Evolutionary conservation across 352 stramenopile species (phyloP).

Genomic region (Pythium phragmiticola): DNA sequence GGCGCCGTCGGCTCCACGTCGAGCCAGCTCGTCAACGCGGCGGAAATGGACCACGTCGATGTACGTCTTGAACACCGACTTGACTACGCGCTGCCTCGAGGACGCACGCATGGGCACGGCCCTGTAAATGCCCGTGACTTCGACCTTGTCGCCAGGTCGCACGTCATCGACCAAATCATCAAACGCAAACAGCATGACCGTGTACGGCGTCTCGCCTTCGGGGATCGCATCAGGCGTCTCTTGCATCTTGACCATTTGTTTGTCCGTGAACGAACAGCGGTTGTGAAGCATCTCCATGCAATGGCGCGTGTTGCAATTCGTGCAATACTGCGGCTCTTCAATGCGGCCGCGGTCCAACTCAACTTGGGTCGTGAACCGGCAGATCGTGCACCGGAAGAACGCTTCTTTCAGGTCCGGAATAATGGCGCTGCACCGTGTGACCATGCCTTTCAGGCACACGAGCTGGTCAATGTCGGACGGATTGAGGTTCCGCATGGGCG

Average conservation of each 20-base stretch:
- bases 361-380: constrained; percentile 87
- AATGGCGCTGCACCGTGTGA: constrained; percentile 94
- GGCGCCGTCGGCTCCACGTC: constrained; percentile 28
- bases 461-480: constrained; percentile 97
- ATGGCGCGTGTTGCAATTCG: constrained; percentile 86
- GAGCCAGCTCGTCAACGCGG: constrained; percentile 79
- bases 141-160: constrained; percentile 94
- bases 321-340: constrained; percentile 92
- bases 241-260: constrained; percentile 98
- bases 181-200: constrained; percentile 97
- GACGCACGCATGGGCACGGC: constrained; percentile 94
- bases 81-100: constrained; percentile 93
- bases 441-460: constrained; percentile 97
- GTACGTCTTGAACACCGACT: constrained; percentile 98
- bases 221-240: constrained; percentile 98
- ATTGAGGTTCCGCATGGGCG: constrained; percentile 95
- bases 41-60: constrained; percentile 98
- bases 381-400: constrained; percentile 96
- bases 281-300: constrained; percentile 98
- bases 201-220: constrained; percentile 98
- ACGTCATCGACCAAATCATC: constrained; percentile 98
- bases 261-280: constrained; percentile 97
- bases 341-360: constrained; percentile 95
- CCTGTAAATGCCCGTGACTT: constrained; percentile 97
- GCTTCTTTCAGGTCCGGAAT: constrained; percentile 98